Base-by-base conservation (phyloP, 2,329 filamentous ascomycete genomes). In the Orbilia ellipsospora region DNA sequence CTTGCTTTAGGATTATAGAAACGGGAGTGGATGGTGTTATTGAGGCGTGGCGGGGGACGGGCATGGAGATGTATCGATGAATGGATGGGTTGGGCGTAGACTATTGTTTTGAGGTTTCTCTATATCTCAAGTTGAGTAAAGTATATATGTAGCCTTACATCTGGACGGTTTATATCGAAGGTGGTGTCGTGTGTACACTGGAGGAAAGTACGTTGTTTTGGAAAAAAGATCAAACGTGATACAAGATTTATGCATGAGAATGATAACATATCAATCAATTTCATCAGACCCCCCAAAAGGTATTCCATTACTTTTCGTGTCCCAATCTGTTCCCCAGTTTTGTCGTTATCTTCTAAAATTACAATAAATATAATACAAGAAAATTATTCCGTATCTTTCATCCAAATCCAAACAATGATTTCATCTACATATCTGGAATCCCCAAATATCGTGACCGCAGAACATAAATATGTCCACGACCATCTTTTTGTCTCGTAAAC, bases 1-100 rank as follows among this genome's bases (percentile, higher is more conserved):
- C 91, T 75, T 87, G 85, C 80, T 94, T 94, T 36, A 93, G 85
- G 0, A 94, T 85, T 66, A 94, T 92, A 57, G 89, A 90, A 63
- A 94, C 92, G 2, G 80, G 77, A 2, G 89, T 87, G 42, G 90
- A 91, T 0, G 86, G 85, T 3, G 87, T 31, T 92, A 88, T 77
- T 88, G 82, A 10, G 80, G 80, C n/a, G 81, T 81, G 3, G 81
- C 85, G 0, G 87, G 87, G 8, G 88, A 85, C 65, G 79, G 80
- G 12, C 5, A 36, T 13, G 12, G 26, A 13, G 12, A n/a, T 28
- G 28, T n/a, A 7, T 55, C 7, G 20, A n/a, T n/a, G 28, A 26
- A 55, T n/a, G 20, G 13, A 23, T 23, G 23, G 4, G 13, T 28
- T 13, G 42, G 26, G 26, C 13, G 26, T 61, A n/a, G 12, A 26